These are phyloP conservation scores for Chlorencoelia australis DNA, from an alignment of 2,329 filamentous ascomycete species.

Conservation along the genomic window DNA sequence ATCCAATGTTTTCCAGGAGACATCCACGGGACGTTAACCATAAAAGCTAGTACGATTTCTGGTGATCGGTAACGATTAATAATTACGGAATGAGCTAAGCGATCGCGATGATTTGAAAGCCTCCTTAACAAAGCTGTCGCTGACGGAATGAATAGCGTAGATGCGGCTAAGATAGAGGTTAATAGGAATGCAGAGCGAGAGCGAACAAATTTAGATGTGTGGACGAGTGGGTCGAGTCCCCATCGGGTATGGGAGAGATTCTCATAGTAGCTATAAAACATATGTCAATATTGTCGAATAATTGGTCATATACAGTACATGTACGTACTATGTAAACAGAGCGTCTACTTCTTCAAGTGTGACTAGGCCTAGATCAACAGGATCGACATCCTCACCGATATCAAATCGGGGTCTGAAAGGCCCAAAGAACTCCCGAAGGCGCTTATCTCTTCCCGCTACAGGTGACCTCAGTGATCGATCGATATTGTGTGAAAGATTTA, in stretches of 20 bases:
- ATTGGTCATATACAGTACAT: no score
- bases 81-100: constrained; percentile 52
- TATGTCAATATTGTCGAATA: constrained; percentile 1
- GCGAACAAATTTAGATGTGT: constrained; percentile 56
- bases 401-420: constrained; percentile 54
- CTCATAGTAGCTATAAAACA: constrained; percentile 49
- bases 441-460: constrained; percentile 24
- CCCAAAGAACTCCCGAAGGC: constrained; percentile 56
- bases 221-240: constrained; percentile 59
- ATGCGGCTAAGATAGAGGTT: constrained; percentile 59
- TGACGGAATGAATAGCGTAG: constrained; percentile 56
- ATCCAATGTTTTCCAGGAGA: constrained; percentile 55
- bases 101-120: constrained; percentile 52
- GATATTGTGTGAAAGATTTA: constrained; percentile 1
- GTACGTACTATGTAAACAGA: constrained; percentile 52
- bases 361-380: constrained; percentile 59
- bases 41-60: constrained; percentile 64
- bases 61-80: constrained; percentile 54
- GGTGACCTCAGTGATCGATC: constrained; percentile 1
- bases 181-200: constrained; percentile 60
- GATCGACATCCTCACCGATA: constrained; percentile 53
- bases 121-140: constrained; percentile 55
- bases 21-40: constrained; percentile 71
- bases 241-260: constrained; percentile 64
- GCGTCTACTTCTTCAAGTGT: constrained; percentile 53